Conservation (phyloP, 805 yeast species). For the Blastobotrys attinorum region DNA sequence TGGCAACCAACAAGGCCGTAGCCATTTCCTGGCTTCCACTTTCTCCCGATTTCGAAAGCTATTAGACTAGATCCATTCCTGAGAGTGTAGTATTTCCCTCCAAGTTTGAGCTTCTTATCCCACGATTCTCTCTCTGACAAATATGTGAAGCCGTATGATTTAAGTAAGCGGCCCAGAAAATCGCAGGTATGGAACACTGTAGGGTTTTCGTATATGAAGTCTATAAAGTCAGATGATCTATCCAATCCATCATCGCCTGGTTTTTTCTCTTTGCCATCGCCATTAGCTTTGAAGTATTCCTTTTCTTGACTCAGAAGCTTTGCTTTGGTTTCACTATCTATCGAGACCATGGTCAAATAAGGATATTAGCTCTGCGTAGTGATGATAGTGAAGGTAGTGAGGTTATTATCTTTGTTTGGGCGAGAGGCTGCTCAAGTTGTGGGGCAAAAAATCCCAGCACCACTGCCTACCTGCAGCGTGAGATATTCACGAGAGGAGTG, state of each 20-base stretch:
- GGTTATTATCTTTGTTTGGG: no score
- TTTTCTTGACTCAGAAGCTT: no score
- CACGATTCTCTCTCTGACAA: constrained; percentile 49
- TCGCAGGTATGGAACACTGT: constrained; percentile 64
- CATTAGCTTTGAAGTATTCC: no score
- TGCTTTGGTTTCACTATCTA: no score
- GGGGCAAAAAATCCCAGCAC: no score
- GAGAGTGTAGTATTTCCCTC: constrained; percentile 39
- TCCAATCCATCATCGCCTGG: constrained; percentile 1
- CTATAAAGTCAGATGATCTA: constrained; percentile 30
- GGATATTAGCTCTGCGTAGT: no score
- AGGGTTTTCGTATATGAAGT: constrained; percentile 64
- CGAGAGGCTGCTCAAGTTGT: no score
- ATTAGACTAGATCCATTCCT: constrained; percentile 62
- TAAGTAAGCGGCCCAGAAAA: constrained; percentile 30
- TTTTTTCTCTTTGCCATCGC: neutral
- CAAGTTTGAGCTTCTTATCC: constrained; percentile 22
- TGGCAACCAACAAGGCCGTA: constrained; percentile 70
- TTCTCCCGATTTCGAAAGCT: constrained; percentile 62
- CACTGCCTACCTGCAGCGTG: no score
- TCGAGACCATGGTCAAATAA: no score
- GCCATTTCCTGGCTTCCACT: constrained; percentile 55
- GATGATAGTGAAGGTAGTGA: no score
- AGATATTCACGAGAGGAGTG: no score
- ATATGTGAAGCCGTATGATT: constrained; percentile 48